These are phyloP conservation scores for Cylindrotheca closterium DNA, from an alignment of 108 stramenopile species.

Conservation along the genomic window DNA sequence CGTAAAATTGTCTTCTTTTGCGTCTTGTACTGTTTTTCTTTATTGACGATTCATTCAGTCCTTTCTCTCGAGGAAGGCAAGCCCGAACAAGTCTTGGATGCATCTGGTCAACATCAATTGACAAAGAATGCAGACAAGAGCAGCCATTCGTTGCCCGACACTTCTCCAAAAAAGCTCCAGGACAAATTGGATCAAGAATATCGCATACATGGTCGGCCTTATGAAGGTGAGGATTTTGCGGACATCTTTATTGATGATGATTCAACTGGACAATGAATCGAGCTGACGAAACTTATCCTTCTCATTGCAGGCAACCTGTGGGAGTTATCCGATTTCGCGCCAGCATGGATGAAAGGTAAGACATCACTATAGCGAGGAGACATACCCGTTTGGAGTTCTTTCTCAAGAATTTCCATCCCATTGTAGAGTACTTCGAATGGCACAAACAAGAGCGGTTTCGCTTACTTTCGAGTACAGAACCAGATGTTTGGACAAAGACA, in stretches of 20 bases:
- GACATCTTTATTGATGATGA: too few relatives aligned
- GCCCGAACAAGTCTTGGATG: too few relatives aligned
- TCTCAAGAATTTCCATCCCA: not conserved
- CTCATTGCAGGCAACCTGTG: conserved; percentile 4
- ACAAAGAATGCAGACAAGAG: too few relatives aligned
- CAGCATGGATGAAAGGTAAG: conserved; percentile 50
- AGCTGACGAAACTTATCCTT: too few relatives aligned
- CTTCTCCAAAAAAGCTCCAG: conserved; percentile 1
- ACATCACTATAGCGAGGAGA: not conserved
- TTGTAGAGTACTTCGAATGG: conserved; percentile 43
- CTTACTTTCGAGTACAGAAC: conserved; percentile 6
- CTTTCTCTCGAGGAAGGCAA: too few relatives aligned
- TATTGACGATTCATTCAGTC: too few relatives aligned
- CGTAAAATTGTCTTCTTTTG: too few relatives aligned
- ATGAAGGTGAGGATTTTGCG: not conserved
- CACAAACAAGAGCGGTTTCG: conserved; percentile 17
- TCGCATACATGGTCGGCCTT: conserved; percentile 1
- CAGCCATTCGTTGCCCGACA: too few relatives aligned
- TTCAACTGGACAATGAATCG: too few relatives aligned
- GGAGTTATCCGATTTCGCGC: conserved; percentile 32
- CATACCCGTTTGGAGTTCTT: not conserved
- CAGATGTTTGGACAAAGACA: conserved; percentile 4
- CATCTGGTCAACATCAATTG: too few relatives aligned
- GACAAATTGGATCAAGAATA: conserved; percentile 10
- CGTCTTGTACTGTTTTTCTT: too few relatives aligned